Evolutionary conservation across 208 protist genomes (phyloP).

Genomic region (Trypanosoma caninum): DNA sequence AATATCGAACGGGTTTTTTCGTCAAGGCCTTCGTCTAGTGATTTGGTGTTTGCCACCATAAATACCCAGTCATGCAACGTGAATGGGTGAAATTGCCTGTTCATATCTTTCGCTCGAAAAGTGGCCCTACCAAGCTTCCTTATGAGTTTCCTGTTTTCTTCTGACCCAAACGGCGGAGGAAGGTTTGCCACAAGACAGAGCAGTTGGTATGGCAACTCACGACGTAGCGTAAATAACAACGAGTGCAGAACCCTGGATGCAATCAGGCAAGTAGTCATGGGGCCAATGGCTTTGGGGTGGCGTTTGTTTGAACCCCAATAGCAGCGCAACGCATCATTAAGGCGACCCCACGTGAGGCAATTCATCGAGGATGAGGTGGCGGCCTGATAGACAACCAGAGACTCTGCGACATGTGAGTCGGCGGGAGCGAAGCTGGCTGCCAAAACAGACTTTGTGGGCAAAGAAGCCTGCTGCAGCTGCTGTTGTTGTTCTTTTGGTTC

Average conservation of each 20-base stretch:
- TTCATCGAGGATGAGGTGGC: constrained; percentile 49
- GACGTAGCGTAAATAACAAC: constrained; percentile 44
- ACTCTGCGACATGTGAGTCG: background rate
- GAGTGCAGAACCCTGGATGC: constrained; percentile 36
- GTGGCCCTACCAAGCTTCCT: constrained; percentile 51
- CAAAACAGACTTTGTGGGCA: background rate
- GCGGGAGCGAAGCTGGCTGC: background rate
- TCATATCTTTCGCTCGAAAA: constrained; percentile 48
- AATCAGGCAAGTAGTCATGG: constrained; percentile 39
- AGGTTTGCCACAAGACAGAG: constrained; percentile 35
- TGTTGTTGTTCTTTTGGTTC: too few species aligned
- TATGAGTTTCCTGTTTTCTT: constrained; percentile 40
- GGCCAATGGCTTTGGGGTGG: constrained; percentile 42
- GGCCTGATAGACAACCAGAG: constrained; percentile 72
- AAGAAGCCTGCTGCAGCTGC: too few species aligned
- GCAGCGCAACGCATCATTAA: constrained; percentile 24
- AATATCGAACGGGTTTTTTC: constrained; percentile 36
- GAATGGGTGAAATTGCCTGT: constrained; percentile 68
- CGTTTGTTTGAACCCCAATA: constrained; percentile 42
- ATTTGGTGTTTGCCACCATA: constrained; percentile 30
- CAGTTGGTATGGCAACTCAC: constrained; percentile 56
- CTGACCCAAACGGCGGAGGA: constrained; percentile 50
- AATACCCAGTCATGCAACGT: constrained; percentile 60
- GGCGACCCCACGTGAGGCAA: constrained; percentile 40
- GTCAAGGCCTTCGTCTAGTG: constrained; percentile 55